Percentiles rank a stretch among this genome's conserved stretches.
Conservation (phyloP, 495 filamentous ascomycete species). For the Trichoderma reesei region DNA sequence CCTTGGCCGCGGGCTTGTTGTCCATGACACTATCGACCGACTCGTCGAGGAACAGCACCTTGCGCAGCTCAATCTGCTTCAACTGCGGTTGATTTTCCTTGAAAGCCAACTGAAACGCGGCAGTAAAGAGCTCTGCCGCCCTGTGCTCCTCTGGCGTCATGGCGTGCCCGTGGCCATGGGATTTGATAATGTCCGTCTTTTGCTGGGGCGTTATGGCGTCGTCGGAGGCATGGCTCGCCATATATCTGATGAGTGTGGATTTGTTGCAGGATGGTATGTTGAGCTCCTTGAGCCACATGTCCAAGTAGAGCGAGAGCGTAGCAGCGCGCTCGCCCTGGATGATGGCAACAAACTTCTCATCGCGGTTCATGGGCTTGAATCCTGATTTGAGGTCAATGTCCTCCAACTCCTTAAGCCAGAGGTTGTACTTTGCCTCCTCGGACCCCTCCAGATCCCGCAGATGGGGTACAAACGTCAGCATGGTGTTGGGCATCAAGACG, state of each 20-base stretch:
- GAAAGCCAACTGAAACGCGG: conserved; percentile 37
- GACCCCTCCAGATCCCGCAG: conserved; percentile 35
- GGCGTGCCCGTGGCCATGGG: conserved; percentile 21
- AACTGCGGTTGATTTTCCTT: conserved; percentile 16
- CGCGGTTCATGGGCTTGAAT: conserved; percentile 32
- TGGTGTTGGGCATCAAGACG: conserved; percentile 37
- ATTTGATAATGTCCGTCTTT: conserved; percentile 31
- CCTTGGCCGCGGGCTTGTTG: conserved; percentile 34
- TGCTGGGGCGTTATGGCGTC: conserved; percentile 37
- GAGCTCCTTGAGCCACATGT: conserved; percentile 34
- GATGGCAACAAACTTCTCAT: conserved; percentile 29
- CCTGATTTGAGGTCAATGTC: conserved; percentile 39
- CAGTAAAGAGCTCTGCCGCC: conserved; percentile 29
- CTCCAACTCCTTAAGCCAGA: conserved; percentile 39
- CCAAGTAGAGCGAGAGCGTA: conserved; percentile 33
- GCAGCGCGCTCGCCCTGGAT: conserved; percentile 34
- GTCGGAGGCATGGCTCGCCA: conserved; percentile 28
- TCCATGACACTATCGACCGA: conserved; percentile 33
- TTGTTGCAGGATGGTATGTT: conserved; percentile 32
- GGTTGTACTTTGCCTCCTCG: conserved; percentile 32
- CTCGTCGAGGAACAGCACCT: conserved; percentile 36
- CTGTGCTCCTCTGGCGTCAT: conserved; percentile 25
- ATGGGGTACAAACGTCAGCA: conserved; percentile 40
- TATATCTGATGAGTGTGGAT: conserved; percentile 33
- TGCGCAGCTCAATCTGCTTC: conserved; percentile 27